These are phyloP conservation scores for Sporothrix schenckii DNA, from an alignment of 2,329 filamentous ascomycete genomes.

Conservation along the genomic window DNA sequence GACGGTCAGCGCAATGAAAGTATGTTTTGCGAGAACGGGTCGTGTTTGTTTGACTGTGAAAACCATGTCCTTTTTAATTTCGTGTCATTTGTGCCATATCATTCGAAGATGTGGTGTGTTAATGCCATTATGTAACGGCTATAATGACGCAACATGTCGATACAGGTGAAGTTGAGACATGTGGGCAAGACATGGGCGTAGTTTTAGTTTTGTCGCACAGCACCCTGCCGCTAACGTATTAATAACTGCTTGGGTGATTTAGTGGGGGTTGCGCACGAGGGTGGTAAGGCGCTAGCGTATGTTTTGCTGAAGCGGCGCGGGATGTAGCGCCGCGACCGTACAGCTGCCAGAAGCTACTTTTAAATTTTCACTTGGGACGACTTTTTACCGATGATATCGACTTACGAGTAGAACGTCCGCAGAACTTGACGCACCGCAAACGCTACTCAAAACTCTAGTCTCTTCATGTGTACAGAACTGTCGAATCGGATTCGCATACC, in stretches of 20 bases:
- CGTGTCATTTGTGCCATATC: neutral
- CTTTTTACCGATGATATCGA: slow-evolving; percentile 1
- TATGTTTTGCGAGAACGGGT: too few relatives aligned
- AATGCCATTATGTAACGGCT: slow-evolving; percentile 17
- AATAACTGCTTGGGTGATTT: neutral
- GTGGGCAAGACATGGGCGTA: neutral
- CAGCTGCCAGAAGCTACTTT: neutral
- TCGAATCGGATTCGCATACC: neutral
- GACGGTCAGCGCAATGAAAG: neutral
- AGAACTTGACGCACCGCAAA: neutral
- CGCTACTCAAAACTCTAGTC: too few relatives aligned
- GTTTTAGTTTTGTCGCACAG: neutral
- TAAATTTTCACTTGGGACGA: slow-evolving; percentile 17
- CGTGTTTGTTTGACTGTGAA: too few relatives aligned
- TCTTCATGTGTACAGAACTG: too few relatives aligned
- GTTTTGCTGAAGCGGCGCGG: neutral
- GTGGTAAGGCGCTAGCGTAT: neutral
- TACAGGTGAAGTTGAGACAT: neutral
- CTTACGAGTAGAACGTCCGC: too few relatives aligned
- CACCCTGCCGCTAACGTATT: too few relatives aligned
- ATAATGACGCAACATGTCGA: neutral
- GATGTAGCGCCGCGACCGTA: neutral
- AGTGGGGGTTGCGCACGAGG: slow-evolving; percentile 14
- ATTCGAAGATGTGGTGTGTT: neutral
- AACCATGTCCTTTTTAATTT: neutral